These are phyloP conservation scores for Hypoxylon sp. DNA, from an alignment of 2,329 filamentous ascomycete species.

Conservation along the genomic window DNA sequence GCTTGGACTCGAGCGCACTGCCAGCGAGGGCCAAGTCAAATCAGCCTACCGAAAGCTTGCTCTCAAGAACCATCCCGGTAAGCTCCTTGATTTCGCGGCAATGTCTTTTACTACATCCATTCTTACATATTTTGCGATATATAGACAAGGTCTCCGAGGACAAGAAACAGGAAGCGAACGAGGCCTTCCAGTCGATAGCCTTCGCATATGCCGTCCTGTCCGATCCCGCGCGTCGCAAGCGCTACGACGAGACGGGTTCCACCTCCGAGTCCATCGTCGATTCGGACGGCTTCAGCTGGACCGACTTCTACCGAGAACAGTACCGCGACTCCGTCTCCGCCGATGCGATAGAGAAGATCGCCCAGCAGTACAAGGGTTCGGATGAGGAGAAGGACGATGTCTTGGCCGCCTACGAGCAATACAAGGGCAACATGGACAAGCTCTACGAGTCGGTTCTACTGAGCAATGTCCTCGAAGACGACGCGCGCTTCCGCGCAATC, in stretches of 20 bases:
- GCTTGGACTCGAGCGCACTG: constrained; percentile 73
- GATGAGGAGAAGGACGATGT: constrained; percentile 85
- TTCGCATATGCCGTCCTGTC: constrained; percentile 95
- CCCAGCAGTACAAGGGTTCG: constrained; percentile 80
- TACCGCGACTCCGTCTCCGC: constrained; percentile 78
- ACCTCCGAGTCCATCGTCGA: constrained; percentile 84
- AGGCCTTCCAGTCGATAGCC: constrained; percentile 86
- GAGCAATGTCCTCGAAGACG: constrained; percentile 82
- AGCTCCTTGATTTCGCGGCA: constrained; percentile 24
- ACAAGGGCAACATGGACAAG: constrained; percentile 76
- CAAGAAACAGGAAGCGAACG: constrained; percentile 75
- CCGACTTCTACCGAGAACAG: constrained; percentile 85
- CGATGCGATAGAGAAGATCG: constrained; percentile 78
- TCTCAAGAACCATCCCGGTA: constrained; percentile 85
- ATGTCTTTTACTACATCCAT: background rate
- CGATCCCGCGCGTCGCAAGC: constrained; percentile 78
- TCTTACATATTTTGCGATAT: constrained; percentile 8
- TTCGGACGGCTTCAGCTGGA: constrained; percentile 86
- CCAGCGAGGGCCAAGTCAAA: constrained; percentile 82
- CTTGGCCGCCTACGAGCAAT: constrained; percentile 75
- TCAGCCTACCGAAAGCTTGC: constrained; percentile 91
- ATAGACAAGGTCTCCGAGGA: constrained; percentile 78
- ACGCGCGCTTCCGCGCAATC: constrained; percentile 81
- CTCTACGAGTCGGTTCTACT: constrained; percentile 89
- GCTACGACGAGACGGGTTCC: constrained; percentile 90